phyloP scores from a whole-genome alignment of 164 flowering plant genomes.

The Houttuynia cordata region DNA sequence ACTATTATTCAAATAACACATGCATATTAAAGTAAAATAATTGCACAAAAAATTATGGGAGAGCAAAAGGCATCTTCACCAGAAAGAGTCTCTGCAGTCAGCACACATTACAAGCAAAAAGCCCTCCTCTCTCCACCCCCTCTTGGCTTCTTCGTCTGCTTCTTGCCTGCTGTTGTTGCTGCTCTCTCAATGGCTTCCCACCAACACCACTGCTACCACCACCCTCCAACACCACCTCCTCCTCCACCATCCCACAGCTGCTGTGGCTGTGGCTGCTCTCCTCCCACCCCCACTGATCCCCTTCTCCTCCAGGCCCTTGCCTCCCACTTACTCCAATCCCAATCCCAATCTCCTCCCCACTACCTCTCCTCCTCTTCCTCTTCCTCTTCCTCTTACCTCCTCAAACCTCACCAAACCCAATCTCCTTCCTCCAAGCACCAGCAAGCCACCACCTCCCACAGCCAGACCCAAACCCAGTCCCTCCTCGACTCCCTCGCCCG shows the following conservation, averaged over 20 bases:
- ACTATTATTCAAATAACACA: no score
- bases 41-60: no score
- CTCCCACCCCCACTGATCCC: conserved; percentile 19
- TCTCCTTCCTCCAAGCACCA: conserved; percentile 2
- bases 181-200: conserved; percentile 39
- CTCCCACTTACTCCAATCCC: conserved; percentile 29
- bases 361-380: neutral
- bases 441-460: conserved; percentile 2
- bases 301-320: conserved; percentile 31
- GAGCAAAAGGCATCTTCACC: no score
- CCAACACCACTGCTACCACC: conserved; percentile 29
- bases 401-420: conserved; percentile 4
- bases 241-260: conserved; percentile 10
- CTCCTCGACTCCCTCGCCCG: conserved; percentile 44
- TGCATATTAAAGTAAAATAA: no score
- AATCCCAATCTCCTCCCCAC: conserved; percentile 6
- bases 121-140: neutral
- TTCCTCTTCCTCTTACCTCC: conserved; percentile 8
- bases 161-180: no score
- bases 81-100: no score
- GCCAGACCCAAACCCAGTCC: conserved; percentile 15
- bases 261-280: conserved; percentile 5
- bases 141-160: neutral
- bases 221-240: conserved; percentile 13
- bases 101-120: no score